phyloP scores from a whole-genome alignment of 768 basidiomycete genomes.

The Tulasnella sp. region DNA sequence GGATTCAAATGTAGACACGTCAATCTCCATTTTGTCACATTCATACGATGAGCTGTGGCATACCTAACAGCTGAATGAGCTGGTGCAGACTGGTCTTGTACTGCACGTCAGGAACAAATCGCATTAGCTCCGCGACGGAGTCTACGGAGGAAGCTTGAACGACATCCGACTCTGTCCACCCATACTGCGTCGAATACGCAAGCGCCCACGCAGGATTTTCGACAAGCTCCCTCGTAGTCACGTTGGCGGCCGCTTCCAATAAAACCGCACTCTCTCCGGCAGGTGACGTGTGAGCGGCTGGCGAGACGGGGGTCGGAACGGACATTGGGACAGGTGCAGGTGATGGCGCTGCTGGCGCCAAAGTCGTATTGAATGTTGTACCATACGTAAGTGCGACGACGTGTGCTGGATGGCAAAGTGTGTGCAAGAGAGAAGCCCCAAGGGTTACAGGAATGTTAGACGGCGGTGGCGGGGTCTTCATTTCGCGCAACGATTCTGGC shows the following conservation, averaged over 20 bases:
- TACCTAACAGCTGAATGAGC: constrained; percentile 30
- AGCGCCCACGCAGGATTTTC: constrained; percentile 62
- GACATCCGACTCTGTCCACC: constrained; percentile 2
- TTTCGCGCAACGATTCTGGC: constrained; percentile 21
- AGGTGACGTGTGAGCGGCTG: constrained; percentile 55
- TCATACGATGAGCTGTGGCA: constrained; percentile 29
- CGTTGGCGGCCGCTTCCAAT: constrained; percentile 53
- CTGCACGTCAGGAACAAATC: not conserved
- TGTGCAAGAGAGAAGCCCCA: constrained; percentile 55
- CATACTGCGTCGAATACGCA: constrained; percentile 35
- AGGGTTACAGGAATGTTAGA: constrained; percentile 56
- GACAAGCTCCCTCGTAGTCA: constrained; percentile 55
- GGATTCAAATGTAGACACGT: not conserved
- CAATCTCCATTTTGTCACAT: not conserved
- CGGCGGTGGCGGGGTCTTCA: not conserved
- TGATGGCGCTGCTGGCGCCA: not conserved
- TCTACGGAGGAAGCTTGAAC: not conserved
- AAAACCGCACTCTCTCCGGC: constrained; percentile 54
- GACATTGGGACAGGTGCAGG: constrained; percentile 27
- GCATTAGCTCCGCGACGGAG: not conserved
- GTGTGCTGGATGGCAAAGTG: constrained; percentile 43
- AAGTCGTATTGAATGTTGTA: not conserved
- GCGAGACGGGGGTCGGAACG: constrained; percentile 80
- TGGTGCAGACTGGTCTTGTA: constrained; percentile 29
- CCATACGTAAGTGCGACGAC: constrained; percentile 1